A percentile compares a stretch with the other conserved stretches of the same genome.
These are phyloP conservation scores for Phaffia australis DNA, from an alignment of 768 basidiomycete species.

Conservation along the genomic window DNA sequence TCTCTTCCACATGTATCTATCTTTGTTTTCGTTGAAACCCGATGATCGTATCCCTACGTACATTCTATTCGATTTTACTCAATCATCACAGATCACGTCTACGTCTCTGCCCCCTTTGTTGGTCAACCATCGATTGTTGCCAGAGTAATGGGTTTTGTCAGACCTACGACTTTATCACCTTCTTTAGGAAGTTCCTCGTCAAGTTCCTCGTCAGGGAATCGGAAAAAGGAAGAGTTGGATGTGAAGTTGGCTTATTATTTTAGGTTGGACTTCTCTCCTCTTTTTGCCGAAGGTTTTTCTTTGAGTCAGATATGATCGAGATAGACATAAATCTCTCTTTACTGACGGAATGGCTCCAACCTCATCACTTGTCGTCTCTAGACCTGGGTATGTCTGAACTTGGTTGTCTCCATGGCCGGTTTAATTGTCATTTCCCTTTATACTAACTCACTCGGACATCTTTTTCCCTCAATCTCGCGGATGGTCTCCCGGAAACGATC, in stretches of 20 bases:
- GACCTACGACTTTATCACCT: conserved; percentile 42
- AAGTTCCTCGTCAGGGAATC: not conserved
- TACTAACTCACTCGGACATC: too few relatives aligned
- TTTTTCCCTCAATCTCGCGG: not conserved
- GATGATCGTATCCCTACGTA: too few relatives aligned
- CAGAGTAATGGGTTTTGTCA: conserved; percentile 92
- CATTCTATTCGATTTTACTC: too few relatives aligned
- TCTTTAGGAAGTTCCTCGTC: conserved; percentile 2
- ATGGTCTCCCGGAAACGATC: not conserved
- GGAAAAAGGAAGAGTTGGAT: not conserved
- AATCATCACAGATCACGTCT: conserved; percentile 69
- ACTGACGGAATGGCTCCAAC: too few relatives aligned
- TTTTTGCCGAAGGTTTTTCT: conserved; percentile 36
- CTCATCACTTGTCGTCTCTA: too few relatives aligned
- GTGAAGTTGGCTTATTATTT: conserved; percentile 11
- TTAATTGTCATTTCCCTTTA: too few relatives aligned
- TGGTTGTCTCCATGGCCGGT: too few relatives aligned
- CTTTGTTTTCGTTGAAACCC: not conserved
- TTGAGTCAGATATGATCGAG: not conserved
- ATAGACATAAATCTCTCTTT: not conserved
- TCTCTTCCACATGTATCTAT: too few relatives aligned
- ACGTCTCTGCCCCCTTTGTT: conserved; percentile 70
- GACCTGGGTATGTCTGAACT: too few relatives aligned
- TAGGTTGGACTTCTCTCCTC: conserved; percentile 1
- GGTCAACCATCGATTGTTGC: conserved; percentile 84